Evolutionary conservation across 2,329 filamentous ascomycete species (phyloP), one percentile per base, ranked within the genome.

Genomic region (Alternaria sp.): DNA sequence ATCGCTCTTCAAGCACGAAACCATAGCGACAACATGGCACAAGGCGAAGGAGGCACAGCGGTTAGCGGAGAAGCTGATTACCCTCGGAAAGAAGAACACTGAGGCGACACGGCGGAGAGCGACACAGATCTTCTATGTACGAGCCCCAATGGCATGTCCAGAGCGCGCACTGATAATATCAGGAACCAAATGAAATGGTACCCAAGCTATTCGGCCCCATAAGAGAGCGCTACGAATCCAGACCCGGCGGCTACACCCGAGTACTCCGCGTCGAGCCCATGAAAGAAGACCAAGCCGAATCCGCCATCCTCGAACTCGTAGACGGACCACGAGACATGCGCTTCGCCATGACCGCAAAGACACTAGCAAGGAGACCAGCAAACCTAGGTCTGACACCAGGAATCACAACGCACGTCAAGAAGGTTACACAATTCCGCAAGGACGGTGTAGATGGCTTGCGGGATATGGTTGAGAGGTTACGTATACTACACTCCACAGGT

Each of bases 11-110:
- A 87, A 92, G 81, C 89, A 97, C 81, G 96, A 99, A 84, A 90
- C 93, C 67, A 97, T 99, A 83, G 90, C 91, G 68, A 99, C 96
- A 54, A 97, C 96, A 83, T 97, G 92, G 87, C 90, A 91, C 79
- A 98, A 98, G 83, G 96, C 96, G 51, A 99, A 98, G 83, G 96
- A 99, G 84, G 92, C 96, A 19, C 96, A 99, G 83, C 88, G 92
- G 46, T 81, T 98, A 72, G 96, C 94, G 8, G 96, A 99, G 79
- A 96, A 97, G 85, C 85, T 98, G 70, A 94, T 99, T 75, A 97
- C 94, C 5, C 81, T 97, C 73, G 95, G 92, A 19, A 99, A 98
- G 87, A 91, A 90, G 83, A 93, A 97, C 80, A 97, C 95, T 44
- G 90, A 93, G 75, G 92, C 93, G 19, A 91, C 90, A 64, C 87